Evolutionary conservation across 2,329 filamentous ascomycete species (phyloP), one percentile per base, ranked within the genome.

Genomic region (Aureobasidium subglaciale): DNA sequence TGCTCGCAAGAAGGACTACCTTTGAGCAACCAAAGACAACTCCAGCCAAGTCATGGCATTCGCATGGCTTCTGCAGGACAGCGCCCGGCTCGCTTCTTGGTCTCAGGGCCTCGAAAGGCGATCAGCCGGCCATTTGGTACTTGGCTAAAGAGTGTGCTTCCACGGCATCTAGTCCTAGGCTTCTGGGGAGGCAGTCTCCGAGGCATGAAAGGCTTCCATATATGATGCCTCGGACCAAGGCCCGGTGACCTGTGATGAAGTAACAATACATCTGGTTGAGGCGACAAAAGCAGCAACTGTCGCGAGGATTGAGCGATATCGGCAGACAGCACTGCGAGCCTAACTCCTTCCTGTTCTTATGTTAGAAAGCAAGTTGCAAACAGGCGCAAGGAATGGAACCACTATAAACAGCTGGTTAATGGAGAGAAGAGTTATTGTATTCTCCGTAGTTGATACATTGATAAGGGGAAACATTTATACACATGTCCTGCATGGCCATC

Each of bases 1-100:
- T 13, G 86, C 87, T 64, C 84, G 85, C 73, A 97, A 97, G 82
- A 96, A 96, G 83, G 90, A 95, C 67, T 96, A 95, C 68, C 78
- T 96, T 55, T 96, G 73, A 83, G 59, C 77, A 80, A 2, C n/a
- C n/a, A n/a, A 13, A 15, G 11, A 22, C 9, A 29, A 20, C 10
- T 15, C 32, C 24, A 50, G 35, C 35, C 10, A 30, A 52, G 18
- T 13, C 48, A 38, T 6, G 9, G 24, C 11, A 16, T 10, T 32
- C 10, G n/a, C 25, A 5, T 24, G 48, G 16, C 25, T 16, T 41
- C 48, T 30, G 35, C 35, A 40, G 48, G 24, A 29, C 48, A 22
- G 48, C 48, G 35, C 25, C 48, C 22, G 35, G 48, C 48, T 52
- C 48, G 34, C 48, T 52, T 52, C 48, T 30, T 30, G 34, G 27